Evolutionary conservation across 176 grass and related monocot species (phyloP), one percentile per base, ranked within the genome.

Genomic region (Dactylis glomerata): DNA sequence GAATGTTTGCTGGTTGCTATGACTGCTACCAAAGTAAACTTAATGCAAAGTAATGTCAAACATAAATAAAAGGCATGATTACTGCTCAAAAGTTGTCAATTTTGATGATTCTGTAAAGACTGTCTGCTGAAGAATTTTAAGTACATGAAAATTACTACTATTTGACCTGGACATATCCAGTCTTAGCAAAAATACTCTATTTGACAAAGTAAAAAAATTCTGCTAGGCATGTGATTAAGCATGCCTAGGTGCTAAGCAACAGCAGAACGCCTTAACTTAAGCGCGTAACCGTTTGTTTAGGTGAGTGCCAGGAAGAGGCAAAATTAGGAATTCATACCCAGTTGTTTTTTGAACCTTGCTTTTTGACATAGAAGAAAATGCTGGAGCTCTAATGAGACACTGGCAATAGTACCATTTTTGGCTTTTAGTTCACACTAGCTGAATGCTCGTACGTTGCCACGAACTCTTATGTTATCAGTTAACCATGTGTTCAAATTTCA

Each of bases 11-110:
- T 24, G 4, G 23, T n/a, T 75, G 22, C 63, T 75, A 58, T 52
- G 12, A 56, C 28, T 45, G 10, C 34, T 84, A n/a, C 27, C 37
- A 51, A 78, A 78, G 42, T 51, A 27, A 61, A 34, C 1, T 76
- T 70, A 34, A 66, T 88, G 76, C 24, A 65, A 42, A 2, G 31
- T 67, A 56, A 33, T 79, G 23, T 54, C 83, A 27, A 65, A 52
- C 31, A 15, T 69, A 70, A n/a, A n/a, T n/a, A n/a, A n/a, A 70
- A 71, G 42, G 55, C 52, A 42, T 33, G 52, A 17, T 5, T 24
- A 5, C n/a, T 64, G 67, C 31, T 46, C 64, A 73, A 51, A 72
- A 40, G 12, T n/a, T 50, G 56, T 75, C 62, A 34, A n/a, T 65
- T 67, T 75, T 82, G 55, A 64, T 57, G 15, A 73, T 22, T 34